These are phyloP conservation scores for Westerdykella aurantiaca DNA, from an alignment of 2,329 filamentous ascomycete species.

Conservation along the genomic window DNA sequence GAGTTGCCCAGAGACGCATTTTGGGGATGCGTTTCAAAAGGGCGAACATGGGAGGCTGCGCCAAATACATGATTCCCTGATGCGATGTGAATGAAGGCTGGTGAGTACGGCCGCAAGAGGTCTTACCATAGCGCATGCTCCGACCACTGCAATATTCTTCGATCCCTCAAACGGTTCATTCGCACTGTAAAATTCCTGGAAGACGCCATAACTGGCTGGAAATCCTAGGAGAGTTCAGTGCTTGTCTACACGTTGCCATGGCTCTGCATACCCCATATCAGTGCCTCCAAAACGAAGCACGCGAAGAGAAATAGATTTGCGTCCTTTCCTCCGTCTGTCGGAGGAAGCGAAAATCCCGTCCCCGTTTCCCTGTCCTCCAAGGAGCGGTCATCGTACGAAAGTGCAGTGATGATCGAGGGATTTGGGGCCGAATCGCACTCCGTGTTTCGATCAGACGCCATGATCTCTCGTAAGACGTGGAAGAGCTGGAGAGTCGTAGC, in stretches of 20 bases:
- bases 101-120: background rate
- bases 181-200: constrained; percentile 13
- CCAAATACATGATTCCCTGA: constrained; percentile 46
- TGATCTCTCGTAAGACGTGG: no score
- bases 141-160: constrained; percentile 10
- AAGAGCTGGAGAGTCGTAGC: no score
- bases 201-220: constrained; percentile 12
- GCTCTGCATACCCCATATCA: constrained; percentile 36
- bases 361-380: constrained; percentile 1
- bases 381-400: background rate
- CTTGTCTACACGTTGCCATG: background rate
- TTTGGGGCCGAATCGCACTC: background rate
- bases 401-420: background rate
- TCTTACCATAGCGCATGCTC: constrained; percentile 28
- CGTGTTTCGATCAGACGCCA: no score
- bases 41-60: constrained; percentile 38
- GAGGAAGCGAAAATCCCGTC: constrained; percentile 28
- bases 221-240: constrained; percentile 5
- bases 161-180: constrained; percentile 11
- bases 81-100: background rate
- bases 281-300: constrained; percentile 49
- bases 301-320: constrained; percentile 48
- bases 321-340: constrained; percentile 44
- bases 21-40: constrained; percentile 36
- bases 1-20: constrained; percentile 31